Percentiles rank a stretch among this genome's conserved stretches.
These are phyloP conservation scores for Colletotrichum sojae DNA, from an alignment of 2,329 filamentous ascomycete genomes.

Conservation along the genomic window DNA sequence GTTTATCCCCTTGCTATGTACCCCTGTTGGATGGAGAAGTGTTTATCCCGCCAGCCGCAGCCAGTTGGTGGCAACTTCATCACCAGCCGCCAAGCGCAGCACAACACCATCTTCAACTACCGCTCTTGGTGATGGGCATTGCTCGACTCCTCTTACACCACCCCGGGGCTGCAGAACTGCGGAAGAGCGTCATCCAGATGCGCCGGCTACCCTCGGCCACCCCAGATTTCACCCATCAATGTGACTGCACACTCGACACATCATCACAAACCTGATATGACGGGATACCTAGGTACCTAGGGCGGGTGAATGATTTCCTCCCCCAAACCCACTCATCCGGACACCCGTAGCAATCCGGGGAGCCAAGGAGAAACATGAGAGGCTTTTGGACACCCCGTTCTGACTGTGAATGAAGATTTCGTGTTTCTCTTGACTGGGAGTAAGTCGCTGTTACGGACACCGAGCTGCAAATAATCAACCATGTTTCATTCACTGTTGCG, in stretches of 20 bases:
- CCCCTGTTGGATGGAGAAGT: constrained; percentile 12
- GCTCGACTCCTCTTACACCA: constrained; percentile 4
- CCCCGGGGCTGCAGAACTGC: constrained; percentile 2
- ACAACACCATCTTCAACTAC: constrained; percentile 21
- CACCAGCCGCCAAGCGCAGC: constrained; percentile 22
- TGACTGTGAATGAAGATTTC: not conserved
- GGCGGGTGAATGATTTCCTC: constrained; percentile 39
- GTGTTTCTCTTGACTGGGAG: not conserved
- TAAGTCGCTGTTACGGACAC: constrained; percentile 5
- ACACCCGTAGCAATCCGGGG: constrained; percentile 13
- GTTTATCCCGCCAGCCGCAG: constrained; percentile 24
- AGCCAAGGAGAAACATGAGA: constrained; percentile 11
- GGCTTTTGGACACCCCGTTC: constrained; percentile 16
- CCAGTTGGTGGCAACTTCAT: constrained; percentile 1
- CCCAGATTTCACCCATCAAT: constrained; percentile 18
- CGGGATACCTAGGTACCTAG: not conserved
- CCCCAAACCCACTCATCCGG: constrained; percentile 14
- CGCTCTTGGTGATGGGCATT: constrained; percentile 21
- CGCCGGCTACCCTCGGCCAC: constrained; percentile 33
- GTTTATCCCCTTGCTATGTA: constrained; percentile 24
- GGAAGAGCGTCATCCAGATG: constrained; percentile 27
- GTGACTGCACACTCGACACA: not conserved
- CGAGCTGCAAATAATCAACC: constrained; percentile 26
- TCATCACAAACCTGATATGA: constrained; percentile 11
- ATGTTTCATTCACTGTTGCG: not conserved